A percentile compares a stretch with the other conserved stretches of the same genome.
Conservation (phyloP, 768 basidiomycete genomes). For the Myochromella boudieri region DNA sequence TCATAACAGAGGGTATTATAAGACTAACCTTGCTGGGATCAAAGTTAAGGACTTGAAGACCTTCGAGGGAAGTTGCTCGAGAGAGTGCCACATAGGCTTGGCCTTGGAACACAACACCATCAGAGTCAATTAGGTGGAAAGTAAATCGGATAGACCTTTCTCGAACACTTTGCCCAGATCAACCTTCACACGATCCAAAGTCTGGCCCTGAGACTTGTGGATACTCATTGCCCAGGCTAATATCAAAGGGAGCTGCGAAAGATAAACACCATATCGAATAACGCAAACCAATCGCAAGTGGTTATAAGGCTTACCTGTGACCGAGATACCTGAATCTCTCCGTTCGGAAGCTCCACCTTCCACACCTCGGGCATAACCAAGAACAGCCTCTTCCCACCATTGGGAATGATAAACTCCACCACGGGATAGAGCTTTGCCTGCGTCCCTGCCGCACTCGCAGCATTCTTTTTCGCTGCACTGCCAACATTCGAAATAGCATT, state of each 20-base stretch:
- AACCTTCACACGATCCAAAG: conserved; percentile 91
- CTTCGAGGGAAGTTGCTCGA: conserved; percentile 82
- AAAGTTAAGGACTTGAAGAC: conserved; percentile 84
- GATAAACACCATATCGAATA: neutral
- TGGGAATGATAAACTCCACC: conserved; percentile 73
- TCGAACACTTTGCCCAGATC: conserved; percentile 93
- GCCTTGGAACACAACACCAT: conserved; percentile 41
- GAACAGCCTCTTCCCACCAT: conserved; percentile 50
- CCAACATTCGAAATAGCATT: conserved; percentile 19
- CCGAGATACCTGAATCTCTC: conserved; percentile 78
- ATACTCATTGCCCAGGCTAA: conserved; percentile 98
- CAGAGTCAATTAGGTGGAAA: neutral
- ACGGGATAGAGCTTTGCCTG: conserved; percentile 50
- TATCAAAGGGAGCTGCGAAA: conserved; percentile 76
- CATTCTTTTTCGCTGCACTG: conserved; percentile 26
- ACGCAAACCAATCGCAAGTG: conserved; percentile 5
- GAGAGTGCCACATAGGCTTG: conserved; percentile 93
- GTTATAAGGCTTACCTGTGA: conserved; percentile 81
- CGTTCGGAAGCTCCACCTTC: conserved; percentile 87
- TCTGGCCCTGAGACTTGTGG: conserved; percentile 98
- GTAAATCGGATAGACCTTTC: conserved; percentile 53
- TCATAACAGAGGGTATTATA: neutral
- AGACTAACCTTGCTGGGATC: conserved; percentile 62
- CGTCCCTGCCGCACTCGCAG: conserved; percentile 15
- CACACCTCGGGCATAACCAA: conserved; percentile 72